Conservation (phyloP, 768 basidiomycete species). For the Chalciporus sphaerocephalus region DNA sequence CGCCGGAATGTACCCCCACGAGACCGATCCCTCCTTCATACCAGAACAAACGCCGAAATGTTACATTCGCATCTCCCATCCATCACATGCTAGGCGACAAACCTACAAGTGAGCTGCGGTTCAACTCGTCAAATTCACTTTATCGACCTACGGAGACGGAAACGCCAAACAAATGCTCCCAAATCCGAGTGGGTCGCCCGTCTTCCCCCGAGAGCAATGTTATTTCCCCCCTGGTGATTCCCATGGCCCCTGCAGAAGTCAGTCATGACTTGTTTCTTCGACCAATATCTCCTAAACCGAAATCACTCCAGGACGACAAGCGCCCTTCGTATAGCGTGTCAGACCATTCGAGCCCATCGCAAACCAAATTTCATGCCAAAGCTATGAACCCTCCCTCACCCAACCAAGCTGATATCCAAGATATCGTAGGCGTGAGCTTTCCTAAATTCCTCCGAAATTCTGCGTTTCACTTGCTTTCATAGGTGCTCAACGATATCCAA, state of each 20-base stretch:
- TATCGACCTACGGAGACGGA: background rate
- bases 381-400: background rate
- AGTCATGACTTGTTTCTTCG: slow-evolving; percentile 1
- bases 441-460: background rate
- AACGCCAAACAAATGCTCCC: background rate
- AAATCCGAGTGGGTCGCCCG: background rate
- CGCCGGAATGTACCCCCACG: background rate
- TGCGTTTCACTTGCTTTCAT: background rate
- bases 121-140: slow-evolving; percentile 9
- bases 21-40: background rate
- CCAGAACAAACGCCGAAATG: slow-evolving; percentile 18
- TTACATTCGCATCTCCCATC: slow-evolving; percentile 30
- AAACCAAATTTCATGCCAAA: background rate
- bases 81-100: slow-evolving; percentile 11
- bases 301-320: slow-evolving; percentile 5
- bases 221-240: slow-evolving; percentile 18
- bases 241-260: background rate
- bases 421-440: slow-evolving; percentile 42
- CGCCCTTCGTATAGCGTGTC: background rate
- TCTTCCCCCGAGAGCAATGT: slow-evolving; percentile 6
- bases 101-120: background rate
- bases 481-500: slow-evolving; percentile 52
- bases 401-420: slow-evolving; percentile 21
- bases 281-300: slow-evolving; percentile 4
- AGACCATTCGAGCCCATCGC: background rate